Base-by-base conservation (phyloP, 2,329 filamentous ascomycete genomes). In the Rhinocladiella similis region DNA sequence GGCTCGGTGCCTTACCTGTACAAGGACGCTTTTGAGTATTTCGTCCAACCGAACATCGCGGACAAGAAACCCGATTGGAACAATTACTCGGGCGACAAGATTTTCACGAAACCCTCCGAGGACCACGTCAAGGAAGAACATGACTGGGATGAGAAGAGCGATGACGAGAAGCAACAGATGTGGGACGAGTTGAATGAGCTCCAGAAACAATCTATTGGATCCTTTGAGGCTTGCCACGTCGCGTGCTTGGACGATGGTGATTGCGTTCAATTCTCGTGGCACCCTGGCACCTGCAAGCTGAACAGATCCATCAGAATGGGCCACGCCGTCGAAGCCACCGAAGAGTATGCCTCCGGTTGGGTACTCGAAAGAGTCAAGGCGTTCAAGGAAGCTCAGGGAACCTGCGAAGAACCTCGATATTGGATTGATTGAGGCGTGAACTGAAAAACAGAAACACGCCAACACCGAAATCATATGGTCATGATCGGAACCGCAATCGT, bases 81-180 rank as follows among this genome's bases (percentile, higher is more conserved):
- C 46, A 63, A 63, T 35, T 38, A 54, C 20, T 57, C 58, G 20
- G 61, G 50, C 10, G 59, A 63, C 53, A 56, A 54, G 45, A 56
- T 45, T 9, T 60, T 59, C 35, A 60, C 53, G 5, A 50, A 58
- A 33, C 60, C 60, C 3, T 20, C 38, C 12, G 42, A 54, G 20
- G 55, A 53, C 33, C 54, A 59, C 16, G 51, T 59, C 42, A 59
- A 59, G 43, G 56, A 62, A 38, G 47, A 59, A 19, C 48, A 46
- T 16, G 59, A 62, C 38, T 59, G 56, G 59, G 56, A 62, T 20
- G 43, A 52, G 42, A 62, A 62, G 36, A 57, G 50, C 25, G 56
- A 57, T 19, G 55, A 62, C 20, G 59, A 63, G 20, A 58, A 59
- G 19, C 46, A 50, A 39, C 42, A 61, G 33, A 25, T 57, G 42